Evolutionary conservation across 768 basidiomycete genomes (phyloP).

Genomic region (Lentinula lateritia): DNA sequence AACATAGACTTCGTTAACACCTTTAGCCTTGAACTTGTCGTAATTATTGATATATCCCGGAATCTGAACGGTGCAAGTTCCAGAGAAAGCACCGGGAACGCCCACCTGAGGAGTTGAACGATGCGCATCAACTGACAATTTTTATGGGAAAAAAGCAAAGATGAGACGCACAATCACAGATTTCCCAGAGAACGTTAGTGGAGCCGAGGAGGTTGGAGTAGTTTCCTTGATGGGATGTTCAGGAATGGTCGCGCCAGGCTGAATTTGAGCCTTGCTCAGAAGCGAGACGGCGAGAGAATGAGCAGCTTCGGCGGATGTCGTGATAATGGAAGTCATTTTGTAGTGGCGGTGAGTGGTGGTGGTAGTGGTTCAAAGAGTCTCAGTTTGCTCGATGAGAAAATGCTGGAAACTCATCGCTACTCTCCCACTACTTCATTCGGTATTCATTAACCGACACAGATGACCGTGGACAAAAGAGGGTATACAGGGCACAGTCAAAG

Average conservation of each 20-base stretch:
- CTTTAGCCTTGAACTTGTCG: constrained; percentile 51
- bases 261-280: constrained; percentile 40
- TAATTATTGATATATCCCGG: constrained; percentile 15
- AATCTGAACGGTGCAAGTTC: constrained; percentile 16
- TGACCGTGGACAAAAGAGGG: background rate
- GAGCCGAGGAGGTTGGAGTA: constrained; percentile 34
- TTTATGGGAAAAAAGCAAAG: background rate
- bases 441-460: background rate
- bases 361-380: background rate
- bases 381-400: background rate
- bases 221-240: constrained; percentile 53
- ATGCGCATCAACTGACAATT: background rate
- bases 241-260: constrained; percentile 46
- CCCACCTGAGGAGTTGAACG: constrained; percentile 42
- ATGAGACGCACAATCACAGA: constrained; percentile 51
- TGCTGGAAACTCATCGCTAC: background rate
- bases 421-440: background rate
- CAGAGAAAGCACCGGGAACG: constrained; percentile 76
- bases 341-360: background rate
- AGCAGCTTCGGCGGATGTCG: constrained; percentile 43
- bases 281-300: constrained; percentile 50
- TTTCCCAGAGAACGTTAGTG: constrained; percentile 50
- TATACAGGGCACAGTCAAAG: background rate
- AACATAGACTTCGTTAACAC: constrained; percentile 46
- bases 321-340: constrained; percentile 43